phyloP scores from a whole-genome alignment of 106 monocot genomes.

The Agapanthus africanus region DNA sequence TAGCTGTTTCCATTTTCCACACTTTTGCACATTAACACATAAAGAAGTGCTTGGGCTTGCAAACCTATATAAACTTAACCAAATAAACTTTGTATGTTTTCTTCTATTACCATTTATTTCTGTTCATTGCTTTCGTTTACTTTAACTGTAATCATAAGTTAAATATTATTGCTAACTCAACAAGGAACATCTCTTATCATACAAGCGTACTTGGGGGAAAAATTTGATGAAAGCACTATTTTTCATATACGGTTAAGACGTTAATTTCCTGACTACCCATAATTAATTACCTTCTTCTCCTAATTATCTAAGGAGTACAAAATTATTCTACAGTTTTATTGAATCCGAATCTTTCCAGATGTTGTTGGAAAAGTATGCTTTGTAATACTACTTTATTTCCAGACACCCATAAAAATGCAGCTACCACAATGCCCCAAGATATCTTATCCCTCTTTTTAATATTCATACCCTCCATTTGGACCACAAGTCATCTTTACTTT shows the following conservation, averaged over 20 bases:
- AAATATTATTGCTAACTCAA: background rate
- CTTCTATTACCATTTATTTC: too few species aligned
- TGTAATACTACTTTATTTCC: background rate
- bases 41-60: background rate
- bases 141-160: background rate
- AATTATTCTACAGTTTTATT: too few species aligned
- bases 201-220: background rate
- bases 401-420: too few species aligned
- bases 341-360: background rate
- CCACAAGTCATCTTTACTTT: too few species aligned
- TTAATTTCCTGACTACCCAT: background rate
- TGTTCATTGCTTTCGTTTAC: background rate
- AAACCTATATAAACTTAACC: background rate
- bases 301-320: background rate
- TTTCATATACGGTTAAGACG: background rate
- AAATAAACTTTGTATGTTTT: background rate
- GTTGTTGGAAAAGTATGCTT: background rate
- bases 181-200: background rate
- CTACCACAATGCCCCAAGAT: too few species aligned
- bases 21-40: too few species aligned
- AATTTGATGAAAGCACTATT: background rate
- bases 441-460: too few species aligned
- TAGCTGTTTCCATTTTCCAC: too few species aligned
- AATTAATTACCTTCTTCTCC: background rate
- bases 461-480: too few species aligned